These are phyloP conservation scores for Penicillium diatomitis DNA, from an alignment of 495 filamentous ascomycete species.

Conservation along the genomic window DNA sequence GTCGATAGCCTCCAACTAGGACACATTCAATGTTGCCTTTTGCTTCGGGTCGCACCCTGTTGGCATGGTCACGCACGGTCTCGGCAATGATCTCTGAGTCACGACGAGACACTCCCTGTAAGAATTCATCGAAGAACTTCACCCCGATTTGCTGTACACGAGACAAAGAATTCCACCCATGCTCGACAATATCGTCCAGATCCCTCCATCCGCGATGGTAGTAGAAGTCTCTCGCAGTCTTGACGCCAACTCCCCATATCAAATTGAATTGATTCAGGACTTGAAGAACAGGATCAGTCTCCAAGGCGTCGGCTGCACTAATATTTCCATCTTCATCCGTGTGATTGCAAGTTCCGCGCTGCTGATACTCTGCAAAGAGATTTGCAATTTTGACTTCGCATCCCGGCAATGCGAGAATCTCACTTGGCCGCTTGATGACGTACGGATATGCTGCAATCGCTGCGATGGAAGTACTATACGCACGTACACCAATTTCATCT, in stretches of 20 bases:
- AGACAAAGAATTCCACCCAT: conserved; percentile 65
- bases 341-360: conserved; percentile 12
- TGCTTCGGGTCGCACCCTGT: conserved; percentile 30
- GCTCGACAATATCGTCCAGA: conserved; percentile 76
- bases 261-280: conserved; percentile 61
- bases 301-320: conserved; percentile 52
- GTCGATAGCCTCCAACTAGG: conserved; percentile 77
- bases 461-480: conserved; percentile 83
- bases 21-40: conserved; percentile 52
- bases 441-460: conserved; percentile 76
- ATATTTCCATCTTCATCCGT: conserved; percentile 43
- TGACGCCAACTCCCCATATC: conserved; percentile 87
- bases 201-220: conserved; percentile 63
- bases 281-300: conserved; percentile 52
- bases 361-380: conserved; percentile 69
- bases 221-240: conserved; percentile 76
- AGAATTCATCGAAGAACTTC: conserved; percentile 91
- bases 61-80: conserved; percentile 54
- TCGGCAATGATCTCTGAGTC: conserved; percentile 66
- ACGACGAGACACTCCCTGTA: conserved; percentile 53
- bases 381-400: conserved; percentile 73
- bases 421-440: conserved; percentile 39
- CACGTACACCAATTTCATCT: conserved; percentile 74
- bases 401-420: conserved; percentile 66
- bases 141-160: conserved; percentile 88